Base-by-base conservation (phyloP, 2,329 filamentous ascomycete species). In the Harringtonia lauricola region DNA sequence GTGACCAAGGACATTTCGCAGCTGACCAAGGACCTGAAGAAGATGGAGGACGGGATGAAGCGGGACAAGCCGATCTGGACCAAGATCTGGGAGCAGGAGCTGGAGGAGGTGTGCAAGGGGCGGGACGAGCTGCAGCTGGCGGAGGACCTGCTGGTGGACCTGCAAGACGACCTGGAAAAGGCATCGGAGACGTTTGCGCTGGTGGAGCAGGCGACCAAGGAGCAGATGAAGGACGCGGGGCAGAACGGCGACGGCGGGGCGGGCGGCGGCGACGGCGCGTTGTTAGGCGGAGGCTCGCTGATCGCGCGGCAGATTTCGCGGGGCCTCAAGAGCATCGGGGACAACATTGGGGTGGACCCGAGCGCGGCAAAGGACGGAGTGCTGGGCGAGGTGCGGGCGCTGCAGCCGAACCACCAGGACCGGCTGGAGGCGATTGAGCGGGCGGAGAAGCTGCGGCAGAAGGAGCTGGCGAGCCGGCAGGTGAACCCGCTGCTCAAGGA, bases 31-130 rank as follows among this genome's bases (percentile, higher is more conserved):
- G 89, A 95, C 57, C 78, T 98, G 49, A 92, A 86, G 73, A 89
- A 86, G 65, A 83, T 98, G 74, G 86, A 95, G 59, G 89, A 95
- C 15, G 94, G 85, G 67, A 76, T 98, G 66, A 82, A 81, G 54
- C 77, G 79, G 38, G 92, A 98, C 72, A 95, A 95, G 63, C 92
- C 92, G 0, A 72, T 95, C 46, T 98, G 92, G 90, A 95, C 88
- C 43, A 95, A 95, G 76, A 94, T 96, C 51, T 98, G 92, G 92
- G 90, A 96, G 74, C 89, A 94, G 64, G 89, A 96, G 62, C 71
- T 98, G 37, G 87, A 96, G 62, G 82, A 90, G 42, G 90, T 98
- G 3, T 96, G 92, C 65, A 88, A 94, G 59, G 92, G 95, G 57
- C 81, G 89, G 52, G 90, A 96, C 58, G 81, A 95, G 62, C 76